Conservation (phyloP, 371 early-diverging fungal genomes). For the Mucor circinelloides region DNA sequence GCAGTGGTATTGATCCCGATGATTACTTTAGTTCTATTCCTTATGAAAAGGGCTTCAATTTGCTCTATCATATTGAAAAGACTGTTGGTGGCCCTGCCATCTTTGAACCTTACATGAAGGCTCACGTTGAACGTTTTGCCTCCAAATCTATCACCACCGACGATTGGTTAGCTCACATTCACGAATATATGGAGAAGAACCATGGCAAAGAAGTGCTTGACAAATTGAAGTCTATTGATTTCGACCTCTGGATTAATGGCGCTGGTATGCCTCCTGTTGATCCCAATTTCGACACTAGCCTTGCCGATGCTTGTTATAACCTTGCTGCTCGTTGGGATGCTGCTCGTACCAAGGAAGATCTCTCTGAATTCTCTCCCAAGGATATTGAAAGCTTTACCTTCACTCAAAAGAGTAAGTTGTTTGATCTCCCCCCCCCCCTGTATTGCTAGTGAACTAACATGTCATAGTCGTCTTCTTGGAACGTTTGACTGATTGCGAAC, state of each 20-base stretch:
- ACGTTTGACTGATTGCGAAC: conserved; percentile 67
- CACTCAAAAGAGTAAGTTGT: conserved; percentile 69
- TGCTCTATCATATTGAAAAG: conserved; percentile 91
- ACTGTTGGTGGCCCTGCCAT: conserved; percentile 81
- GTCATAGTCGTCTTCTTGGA: conserved; percentile 80
- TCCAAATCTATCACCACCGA: conserved; percentile 87
- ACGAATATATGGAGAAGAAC: conserved; percentile 66
- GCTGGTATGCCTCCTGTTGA: conserved; percentile 90
- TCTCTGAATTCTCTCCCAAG: conserved; percentile 56
- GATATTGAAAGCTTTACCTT: conserved; percentile 72
- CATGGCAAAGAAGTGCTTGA: conserved; percentile 69
- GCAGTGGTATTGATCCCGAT: conserved; percentile 87
- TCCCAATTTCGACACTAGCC: conserved; percentile 83
- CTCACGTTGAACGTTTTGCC: conserved; percentile 83
- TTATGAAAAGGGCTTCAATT: conserved; percentile 96
- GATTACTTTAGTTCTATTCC: conserved; percentile 93
- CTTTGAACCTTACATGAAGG: conserved; percentile 86
- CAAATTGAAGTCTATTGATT: conserved; percentile 78
- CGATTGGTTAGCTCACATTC: conserved; percentile 85
- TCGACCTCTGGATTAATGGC: conserved; percentile 87
- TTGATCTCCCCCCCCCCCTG: background rate
- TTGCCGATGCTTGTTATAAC: conserved; percentile 81
- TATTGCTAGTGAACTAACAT: background rate
- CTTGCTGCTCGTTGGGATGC: conserved; percentile 81
- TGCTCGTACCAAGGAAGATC: conserved; percentile 52